phyloP scores from a whole-genome alignment of 2,329 filamentous ascomycete genomes.

The Sporothrix pallida region DNA sequence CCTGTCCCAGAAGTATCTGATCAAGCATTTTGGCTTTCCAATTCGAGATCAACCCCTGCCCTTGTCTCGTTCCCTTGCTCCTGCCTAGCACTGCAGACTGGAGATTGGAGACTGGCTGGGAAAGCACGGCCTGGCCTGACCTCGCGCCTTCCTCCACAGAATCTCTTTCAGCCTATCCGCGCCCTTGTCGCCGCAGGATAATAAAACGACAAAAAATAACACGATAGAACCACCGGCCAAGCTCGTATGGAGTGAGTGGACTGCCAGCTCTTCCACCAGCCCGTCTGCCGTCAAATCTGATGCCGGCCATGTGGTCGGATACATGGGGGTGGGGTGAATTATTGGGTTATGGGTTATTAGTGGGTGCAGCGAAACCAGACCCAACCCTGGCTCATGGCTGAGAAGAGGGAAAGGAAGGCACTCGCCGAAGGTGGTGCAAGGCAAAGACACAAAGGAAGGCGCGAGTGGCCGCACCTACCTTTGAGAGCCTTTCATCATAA shows the following conservation, averaged over 20 bases:
- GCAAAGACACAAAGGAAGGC: not conserved
- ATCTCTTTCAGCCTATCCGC: conserved; percentile 1
- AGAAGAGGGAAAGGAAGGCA: conserved; percentile 7
- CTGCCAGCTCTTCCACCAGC: conserved; percentile 2
- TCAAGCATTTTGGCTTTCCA: not conserved
- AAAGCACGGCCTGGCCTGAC: conserved; percentile 11
- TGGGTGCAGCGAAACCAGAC: not conserved
- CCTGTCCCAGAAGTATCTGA: not conserved
- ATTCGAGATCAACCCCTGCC: not conserved
- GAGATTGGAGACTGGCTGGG: conserved; percentile 4
- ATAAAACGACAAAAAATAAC: not conserved
- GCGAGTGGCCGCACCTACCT: too few relatives aligned
- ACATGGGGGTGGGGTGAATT: conserved; percentile 11
- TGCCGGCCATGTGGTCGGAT: conserved; percentile 45
- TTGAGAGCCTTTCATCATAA: conserved; percentile 7
- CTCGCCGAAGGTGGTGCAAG: conserved; percentile 23
- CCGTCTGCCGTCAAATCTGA: conserved; percentile 33
- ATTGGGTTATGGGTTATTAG: not conserved
- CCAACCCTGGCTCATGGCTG: conserved; percentile 5
- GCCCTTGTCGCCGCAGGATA: not conserved
- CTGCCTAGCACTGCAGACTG: not conserved
- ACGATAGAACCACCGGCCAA: too few relatives aligned
- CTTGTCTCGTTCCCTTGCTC: conserved; percentile 21
- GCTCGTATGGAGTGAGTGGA: not conserved
- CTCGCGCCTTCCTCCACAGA: not conserved